A percentile compares a stretch with the other conserved stretches of the same genome.
phyloP scores from a whole-genome alignment of 139 green algal species.

The Ettlia oleoabundans region DNA sequence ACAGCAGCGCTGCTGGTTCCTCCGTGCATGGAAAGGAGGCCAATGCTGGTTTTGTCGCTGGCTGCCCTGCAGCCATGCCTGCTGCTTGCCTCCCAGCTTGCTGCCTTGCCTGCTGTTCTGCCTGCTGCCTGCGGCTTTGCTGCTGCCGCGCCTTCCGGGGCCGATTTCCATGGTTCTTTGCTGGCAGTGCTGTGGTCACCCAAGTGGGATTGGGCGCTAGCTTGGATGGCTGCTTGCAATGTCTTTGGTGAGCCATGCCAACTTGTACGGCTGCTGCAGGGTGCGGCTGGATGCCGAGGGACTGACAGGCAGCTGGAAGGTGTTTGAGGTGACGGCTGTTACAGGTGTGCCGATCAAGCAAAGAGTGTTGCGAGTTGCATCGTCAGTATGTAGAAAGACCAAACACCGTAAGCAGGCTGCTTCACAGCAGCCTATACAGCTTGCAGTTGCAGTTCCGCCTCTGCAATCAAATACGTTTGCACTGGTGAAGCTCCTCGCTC shows the following conservation, averaged over 20 bases:
- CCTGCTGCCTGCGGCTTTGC: background rate
- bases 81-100: background rate
- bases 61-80: background rate
- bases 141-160: no score
- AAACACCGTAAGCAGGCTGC: no score
- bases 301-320: slow-evolving; percentile 50
- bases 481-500: background rate
- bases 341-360: background rate
- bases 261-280: background rate
- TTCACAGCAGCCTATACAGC: background rate
- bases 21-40: background rate
- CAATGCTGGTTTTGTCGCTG: background rate
- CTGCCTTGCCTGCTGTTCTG: background rate
- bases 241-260: background rate
- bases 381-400: no score
- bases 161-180: no score
- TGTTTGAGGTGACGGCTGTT: slow-evolving; percentile 53
- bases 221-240: background rate
- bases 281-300: background rate
- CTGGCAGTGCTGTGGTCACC: no score
- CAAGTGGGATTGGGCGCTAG: no score
- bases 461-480: background rate
- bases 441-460: background rate
- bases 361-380: no score
- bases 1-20: background rate